Evolutionary conservation across 495 filamentous ascomycete species (phyloP).

Genomic region (Annulohypoxylon bovei): DNA sequence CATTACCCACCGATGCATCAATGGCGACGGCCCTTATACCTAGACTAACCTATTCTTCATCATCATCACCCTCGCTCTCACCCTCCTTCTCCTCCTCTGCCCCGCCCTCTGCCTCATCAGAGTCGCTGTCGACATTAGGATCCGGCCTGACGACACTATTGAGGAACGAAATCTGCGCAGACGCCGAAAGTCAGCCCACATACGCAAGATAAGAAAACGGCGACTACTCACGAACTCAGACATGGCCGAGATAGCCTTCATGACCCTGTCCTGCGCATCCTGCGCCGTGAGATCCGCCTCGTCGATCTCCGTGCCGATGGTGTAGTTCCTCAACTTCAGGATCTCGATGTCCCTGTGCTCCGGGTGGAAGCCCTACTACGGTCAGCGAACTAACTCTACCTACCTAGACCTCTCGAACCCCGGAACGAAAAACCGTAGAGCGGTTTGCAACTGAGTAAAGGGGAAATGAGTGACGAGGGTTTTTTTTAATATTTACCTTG

Average conservation of each 20-base stretch:
- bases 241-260: slow-evolving; percentile 65
- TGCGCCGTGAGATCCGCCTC: slow-evolving; percentile 64
- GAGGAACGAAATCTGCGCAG: slow-evolving; percentile 64
- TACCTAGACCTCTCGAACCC: background rate
- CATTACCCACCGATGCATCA: too few species aligned
- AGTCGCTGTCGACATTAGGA: slow-evolving; percentile 51
- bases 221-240: slow-evolving; percentile 68
- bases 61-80: background rate
- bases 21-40: too few species aligned
- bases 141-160: slow-evolving; percentile 76
- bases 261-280: slow-evolving; percentile 65
- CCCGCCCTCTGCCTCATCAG: slow-evolving; percentile 36
- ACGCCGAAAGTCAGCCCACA: slow-evolving; percentile 27
- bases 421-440: too few species aligned
- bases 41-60: background rate
- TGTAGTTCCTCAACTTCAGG: slow-evolving; percentile 80
- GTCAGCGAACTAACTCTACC: slow-evolving; percentile 3
- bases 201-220: background rate
- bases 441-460: background rate
- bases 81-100: slow-evolving; percentile 1
- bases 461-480: background rate
- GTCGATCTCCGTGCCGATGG: slow-evolving; percentile 69
- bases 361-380: slow-evolving; percentile 71
- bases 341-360: slow-evolving; percentile 80
- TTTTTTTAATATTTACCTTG: too few species aligned